Evolutionary conservation across 805 yeast genomes (phyloP).

Genomic region (Schwanniomyces polymorphus): DNA sequence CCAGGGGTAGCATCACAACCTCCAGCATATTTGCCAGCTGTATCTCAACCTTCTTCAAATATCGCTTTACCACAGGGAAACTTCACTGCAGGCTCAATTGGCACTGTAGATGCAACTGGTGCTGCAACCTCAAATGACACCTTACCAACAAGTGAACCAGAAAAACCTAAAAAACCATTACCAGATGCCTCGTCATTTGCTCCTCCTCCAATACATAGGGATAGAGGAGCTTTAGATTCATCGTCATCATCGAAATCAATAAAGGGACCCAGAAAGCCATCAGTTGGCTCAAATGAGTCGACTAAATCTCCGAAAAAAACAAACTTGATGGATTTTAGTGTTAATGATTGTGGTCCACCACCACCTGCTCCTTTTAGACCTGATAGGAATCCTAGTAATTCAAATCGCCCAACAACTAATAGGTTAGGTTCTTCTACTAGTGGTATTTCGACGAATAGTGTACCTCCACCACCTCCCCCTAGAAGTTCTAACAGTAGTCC

Average conservation of each 20-base stretch:
- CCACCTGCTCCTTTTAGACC: slow-evolving; percentile 38
- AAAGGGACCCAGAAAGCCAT: background rate
- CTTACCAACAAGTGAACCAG: background rate
- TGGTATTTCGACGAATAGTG: background rate
- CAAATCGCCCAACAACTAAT: background rate
- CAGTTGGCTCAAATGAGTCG: background rate
- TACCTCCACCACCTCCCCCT: slow-evolving; percentile 10
- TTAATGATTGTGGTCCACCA: slow-evolving; percentile 43
- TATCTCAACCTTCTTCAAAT: background rate
- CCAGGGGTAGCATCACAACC: background rate
- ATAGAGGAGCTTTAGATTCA: slow-evolving; percentile 16
- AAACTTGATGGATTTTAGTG: slow-evolving; percentile 30
- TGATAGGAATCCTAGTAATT: background rate
- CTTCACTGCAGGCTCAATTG: background rate
- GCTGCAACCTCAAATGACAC: background rate
- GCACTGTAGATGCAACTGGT: background rate
- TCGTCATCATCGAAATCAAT: background rate
- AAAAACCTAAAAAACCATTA: slow-evolving; percentile 19
- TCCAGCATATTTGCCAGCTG: background rate
- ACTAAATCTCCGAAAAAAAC: slow-evolving; percentile 10
- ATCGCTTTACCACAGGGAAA: background rate
- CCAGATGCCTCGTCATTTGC: slow-evolving; percentile 39
- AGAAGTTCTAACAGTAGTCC: slow-evolving; percentile 1
- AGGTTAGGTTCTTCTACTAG: background rate
- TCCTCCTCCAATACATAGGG: slow-evolving; percentile 42